Evolutionary conservation across 495 filamentous ascomycete genomes (phyloP), one percentile per base, ranked within the genome.

Genomic region (Letharia lupina): DNA sequence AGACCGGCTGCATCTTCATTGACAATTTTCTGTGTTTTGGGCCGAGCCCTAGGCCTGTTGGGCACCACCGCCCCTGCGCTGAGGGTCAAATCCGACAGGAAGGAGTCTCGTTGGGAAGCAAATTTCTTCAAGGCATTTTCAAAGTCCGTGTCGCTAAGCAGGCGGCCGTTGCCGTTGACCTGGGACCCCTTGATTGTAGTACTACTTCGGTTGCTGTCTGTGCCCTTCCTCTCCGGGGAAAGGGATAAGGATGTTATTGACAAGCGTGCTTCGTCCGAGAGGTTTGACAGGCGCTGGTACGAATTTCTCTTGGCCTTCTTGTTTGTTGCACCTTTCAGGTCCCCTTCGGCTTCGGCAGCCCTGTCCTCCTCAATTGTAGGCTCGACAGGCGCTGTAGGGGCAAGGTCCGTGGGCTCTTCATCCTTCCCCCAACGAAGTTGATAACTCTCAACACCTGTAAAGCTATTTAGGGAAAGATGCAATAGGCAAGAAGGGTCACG

Each of bases 81-180:
- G 74, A 96, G 88, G 72, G 87, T 91, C 67, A 97, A 81, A 75
- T 98, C 94, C 63, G 95, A 91, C 70, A 98, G 74, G 74, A 98
- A 98, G 67, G 87, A 88, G 69, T 98, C 94, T 69, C 94, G 82
- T 77, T 97, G 94, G 59, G 89, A 89, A 50, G 94, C 91, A 77
- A 98, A 98, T 75, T 96, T 98, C 63, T 90, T 75, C 67, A 98
- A 80, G 20, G 94, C 94, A 71, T 88, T 82, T 70, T 97, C 93
- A 71, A 98, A 98, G 76, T 97, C 93, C 72, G 89, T 90, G 74
- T 95, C 88, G 58, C 75, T 82, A 44, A 80, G 63, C 65, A 74
- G 69, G 61, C 71, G 69, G 68, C 58, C 23, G 59, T 71, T 74
- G 62, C 68, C 71, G 79, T 78, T 58, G 71, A 78, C 58, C 61